These are phyloP conservation scores for Lophiostoma macrostomum DNA, from an alignment of 495 filamentous ascomycete genomes.

Conservation along the genomic window DNA sequence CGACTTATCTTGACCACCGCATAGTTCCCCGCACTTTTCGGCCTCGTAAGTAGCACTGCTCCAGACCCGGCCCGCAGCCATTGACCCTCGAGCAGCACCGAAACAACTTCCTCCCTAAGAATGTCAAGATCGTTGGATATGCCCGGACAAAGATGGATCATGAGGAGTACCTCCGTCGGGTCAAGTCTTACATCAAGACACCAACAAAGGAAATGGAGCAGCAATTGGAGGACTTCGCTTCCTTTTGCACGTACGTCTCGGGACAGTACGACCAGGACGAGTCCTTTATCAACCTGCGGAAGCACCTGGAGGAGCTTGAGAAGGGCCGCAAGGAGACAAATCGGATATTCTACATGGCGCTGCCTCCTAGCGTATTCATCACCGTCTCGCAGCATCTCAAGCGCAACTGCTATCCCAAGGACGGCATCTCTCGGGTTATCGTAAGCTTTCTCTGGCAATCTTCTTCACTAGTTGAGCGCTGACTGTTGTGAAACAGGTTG, in stretches of 20 bases:
- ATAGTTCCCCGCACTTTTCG: conserved; percentile 97
- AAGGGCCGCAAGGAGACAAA: conserved; percentile 77
- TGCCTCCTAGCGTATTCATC: conserved; percentile 96
- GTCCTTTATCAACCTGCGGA: conserved; percentile 81
- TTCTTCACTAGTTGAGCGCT: background rate
- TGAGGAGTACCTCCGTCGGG: conserved; percentile 85
- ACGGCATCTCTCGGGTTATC: conserved; percentile 88
- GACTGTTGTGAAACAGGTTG: conserved; percentile 58
- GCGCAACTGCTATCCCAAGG: conserved; percentile 89
- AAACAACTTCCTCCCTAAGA: conserved; percentile 97
- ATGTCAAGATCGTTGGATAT: conserved; percentile 97
- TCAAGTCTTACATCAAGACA: conserved; percentile 98
- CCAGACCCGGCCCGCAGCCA: background rate
- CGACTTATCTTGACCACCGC: conserved; percentile 20
- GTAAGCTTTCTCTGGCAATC: conserved; percentile 49
- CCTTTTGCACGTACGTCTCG: conserved; percentile 84
- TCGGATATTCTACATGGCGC: conserved; percentile 98
- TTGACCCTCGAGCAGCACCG: conserved; percentile 63
- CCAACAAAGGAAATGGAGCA: conserved; percentile 97
- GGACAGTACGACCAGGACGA: conserved; percentile 98
- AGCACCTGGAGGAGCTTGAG: conserved; percentile 88
- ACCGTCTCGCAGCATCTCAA: conserved; percentile 96
- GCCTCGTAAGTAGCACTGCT: conserved; percentile 70
- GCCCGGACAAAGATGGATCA: conserved; percentile 99
- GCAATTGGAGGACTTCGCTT: conserved; percentile 85